Percentiles rank a stretch among this genome's conserved stretches.
phyloP scores from a whole-genome alignment of 2,329 filamentous ascomycete genomes.

The Magnaporthiopsis rhizophila region DNA sequence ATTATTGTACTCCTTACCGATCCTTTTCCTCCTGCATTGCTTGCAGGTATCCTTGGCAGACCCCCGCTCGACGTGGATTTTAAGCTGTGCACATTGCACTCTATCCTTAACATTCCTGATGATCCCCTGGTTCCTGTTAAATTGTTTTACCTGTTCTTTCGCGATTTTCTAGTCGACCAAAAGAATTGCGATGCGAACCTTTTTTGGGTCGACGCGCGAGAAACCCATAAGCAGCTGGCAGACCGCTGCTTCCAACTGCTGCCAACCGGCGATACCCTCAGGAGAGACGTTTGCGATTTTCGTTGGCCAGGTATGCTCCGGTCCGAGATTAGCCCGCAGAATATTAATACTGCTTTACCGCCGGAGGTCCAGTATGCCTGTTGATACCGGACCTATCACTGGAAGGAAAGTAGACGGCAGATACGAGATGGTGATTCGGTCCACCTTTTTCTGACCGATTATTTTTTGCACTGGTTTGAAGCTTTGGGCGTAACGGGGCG shows the following conservation, averaged over 20 bases:
- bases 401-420: constrained; percentile 17
- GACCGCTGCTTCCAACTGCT: constrained; percentile 28
- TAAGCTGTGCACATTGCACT: no score
- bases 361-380: constrained; percentile 30
- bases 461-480: constrained; percentile 35
- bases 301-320: no score
- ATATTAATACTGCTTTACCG: constrained; percentile 18
- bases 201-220: constrained; percentile 28
- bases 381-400: constrained; percentile 27
- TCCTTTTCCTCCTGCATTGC: constrained; percentile 21
- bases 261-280: constrained; percentile 18
- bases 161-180: constrained; percentile 27
- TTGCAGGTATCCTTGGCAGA: constrained; percentile 11
- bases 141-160: constrained; percentile 28
- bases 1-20: constrained; percentile 21
- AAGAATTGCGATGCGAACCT: constrained; percentile 16
- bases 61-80: no score
- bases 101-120: no score
- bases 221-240: constrained; percentile 23
- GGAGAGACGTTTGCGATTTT: constrained; percentile 9
- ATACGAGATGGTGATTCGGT: constrained; percentile 20
- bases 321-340: background rate
- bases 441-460: constrained; percentile 25
- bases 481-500: constrained; percentile 25
- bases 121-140: constrained; percentile 19